Percentiles rank a stretch among this genome's conserved stretches.
Conservation (phyloP, 2,329 filamentous ascomycete species). For the Aspergillaceae sp. region DNA sequence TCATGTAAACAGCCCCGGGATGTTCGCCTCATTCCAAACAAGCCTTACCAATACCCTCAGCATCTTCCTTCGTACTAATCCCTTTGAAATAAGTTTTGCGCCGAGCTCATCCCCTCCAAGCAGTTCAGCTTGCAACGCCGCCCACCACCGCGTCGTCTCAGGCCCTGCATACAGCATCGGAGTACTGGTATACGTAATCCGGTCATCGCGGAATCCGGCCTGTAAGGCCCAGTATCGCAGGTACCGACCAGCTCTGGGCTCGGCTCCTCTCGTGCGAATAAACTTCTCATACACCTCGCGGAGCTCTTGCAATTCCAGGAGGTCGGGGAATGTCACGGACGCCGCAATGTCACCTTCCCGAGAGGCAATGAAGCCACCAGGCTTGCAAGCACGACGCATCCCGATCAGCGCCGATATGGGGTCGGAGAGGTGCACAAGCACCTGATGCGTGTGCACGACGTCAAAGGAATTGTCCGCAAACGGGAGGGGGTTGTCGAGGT, state of each 20-base stretch:
- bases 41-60: not conserved
- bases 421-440: conserved; percentile 48
- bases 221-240: not conserved
- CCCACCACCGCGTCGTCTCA: not conserved
- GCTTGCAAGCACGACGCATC: conserved; percentile 47
- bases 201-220: not conserved
- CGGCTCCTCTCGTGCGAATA: conserved; percentile 21
- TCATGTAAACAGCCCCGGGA: not conserved
- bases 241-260: conserved; percentile 16
- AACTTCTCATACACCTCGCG: conserved; percentile 18
- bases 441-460: conserved; percentile 52
- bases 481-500: conserved; percentile 33
- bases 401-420: conserved; percentile 44
- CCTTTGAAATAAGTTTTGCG: not conserved
- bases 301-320: conserved; percentile 16
- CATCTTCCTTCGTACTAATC: not conserved
- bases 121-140: not conserved
- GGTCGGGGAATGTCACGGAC: conserved; percentile 22
- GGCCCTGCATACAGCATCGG: not conserved
- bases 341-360: conserved; percentile 30
- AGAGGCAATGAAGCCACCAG: conserved; percentile 45
- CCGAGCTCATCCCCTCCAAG: not conserved
- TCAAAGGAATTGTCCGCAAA: conserved; percentile 47
- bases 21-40: not conserved
- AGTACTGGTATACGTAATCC: not conserved